Percentiles rank a stretch among this genome's conserved stretches.
Evolutionary conservation across 2,329 filamentous ascomycete genomes (phyloP).

Genomic region (Calonectria hawksworthii): DNA sequence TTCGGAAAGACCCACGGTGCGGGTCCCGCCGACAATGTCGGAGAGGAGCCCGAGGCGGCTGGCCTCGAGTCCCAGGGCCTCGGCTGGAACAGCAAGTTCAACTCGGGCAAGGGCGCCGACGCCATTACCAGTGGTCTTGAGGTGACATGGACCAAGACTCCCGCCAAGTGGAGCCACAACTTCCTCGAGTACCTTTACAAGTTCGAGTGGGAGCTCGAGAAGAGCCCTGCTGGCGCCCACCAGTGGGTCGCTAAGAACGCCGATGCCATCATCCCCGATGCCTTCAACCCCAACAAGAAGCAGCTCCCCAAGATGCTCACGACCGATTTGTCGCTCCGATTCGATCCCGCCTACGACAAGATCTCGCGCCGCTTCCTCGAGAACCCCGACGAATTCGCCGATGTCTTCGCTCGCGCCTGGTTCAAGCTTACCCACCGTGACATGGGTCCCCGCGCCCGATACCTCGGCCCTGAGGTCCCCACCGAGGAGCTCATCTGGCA

Average conservation of each 20-base stretch:
- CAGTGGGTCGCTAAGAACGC: constrained; percentile 84
- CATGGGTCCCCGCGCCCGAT: constrained; percentile 79
- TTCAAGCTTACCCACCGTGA: constrained; percentile 89
- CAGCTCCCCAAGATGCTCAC: constrained; percentile 83
- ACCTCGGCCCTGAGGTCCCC: constrained; percentile 82
- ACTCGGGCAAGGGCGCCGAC: constrained; percentile 77
- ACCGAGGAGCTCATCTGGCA: constrained; percentile 80
- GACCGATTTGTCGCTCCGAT: constrained; percentile 78
- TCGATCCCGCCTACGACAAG: constrained; percentile 81
- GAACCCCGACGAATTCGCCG: constrained; percentile 76
- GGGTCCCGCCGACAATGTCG: constrained; percentile 64
- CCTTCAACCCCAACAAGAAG: constrained; percentile 79
- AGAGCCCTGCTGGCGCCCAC: constrained; percentile 81
- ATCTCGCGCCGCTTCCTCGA: constrained; percentile 80
- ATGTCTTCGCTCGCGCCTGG: constrained; percentile 81
- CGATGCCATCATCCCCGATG: constrained; percentile 78
- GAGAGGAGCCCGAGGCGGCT: constrained; percentile 76
- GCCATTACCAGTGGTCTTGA: constrained; percentile 84
- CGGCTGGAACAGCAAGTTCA: constrained; percentile 77
- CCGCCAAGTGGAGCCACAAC: constrained; percentile 81
- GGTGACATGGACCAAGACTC: constrained; percentile 84
- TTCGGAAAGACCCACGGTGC: constrained; percentile 85
- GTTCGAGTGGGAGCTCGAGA: constrained; percentile 82
- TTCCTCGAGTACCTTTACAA: constrained; percentile 84
- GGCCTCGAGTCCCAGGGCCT: constrained; percentile 73